Evolutionary conservation across 169 alveolate species (phyloP), one percentile per base, ranked within the genome.

Genomic region (Eimeria acervulina): DNA sequence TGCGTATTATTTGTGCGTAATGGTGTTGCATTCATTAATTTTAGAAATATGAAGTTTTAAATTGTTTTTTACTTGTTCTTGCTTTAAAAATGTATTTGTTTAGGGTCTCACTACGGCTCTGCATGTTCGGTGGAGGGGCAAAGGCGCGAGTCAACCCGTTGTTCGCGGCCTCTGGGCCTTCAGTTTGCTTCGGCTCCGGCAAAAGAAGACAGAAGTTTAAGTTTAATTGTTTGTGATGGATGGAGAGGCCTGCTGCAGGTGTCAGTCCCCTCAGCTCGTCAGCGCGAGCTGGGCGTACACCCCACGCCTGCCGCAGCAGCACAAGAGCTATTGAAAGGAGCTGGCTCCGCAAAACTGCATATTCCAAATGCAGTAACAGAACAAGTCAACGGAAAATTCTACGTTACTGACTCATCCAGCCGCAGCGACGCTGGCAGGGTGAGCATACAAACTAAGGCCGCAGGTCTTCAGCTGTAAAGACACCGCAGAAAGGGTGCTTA

Each of bases 351-450:
- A 13, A 12, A 26, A 19, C 38, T 78, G 59, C 31, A 40, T 31
- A 78, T 78, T 13, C 42, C 89, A 19, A 78, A 78, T 31, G 89
- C 89, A 8, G 44, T 78, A 17, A 78, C 89, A 36, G 89, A 78
- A 31, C 17, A 78, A 78, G 63, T 78, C 17, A 31, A 78, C 33
- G 89, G 89, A 26, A 78, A n/a, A 2, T 78, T 36, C 44, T 78
- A 21, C 89, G 89, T 78, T 31, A 78, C 89, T 40, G 89, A 78
- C 63, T 78, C 89, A 8, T 78, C 89, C 8, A 23, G 31, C 5
- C 89, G 63, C 63, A 78, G 89, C 89, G 89, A 78, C 40, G 89
- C 89, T 19, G 63, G 89, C 28, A 26, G 89, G 89, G 89, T 78
- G 23, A 78, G n/a, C n/a, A n/a, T n/a, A n/a, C n/a, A n/a, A n/a